phyloP scores from a whole-genome alignment of 2,329 filamentous ascomycete genomes.

The Drechslera avenae region DNA sequence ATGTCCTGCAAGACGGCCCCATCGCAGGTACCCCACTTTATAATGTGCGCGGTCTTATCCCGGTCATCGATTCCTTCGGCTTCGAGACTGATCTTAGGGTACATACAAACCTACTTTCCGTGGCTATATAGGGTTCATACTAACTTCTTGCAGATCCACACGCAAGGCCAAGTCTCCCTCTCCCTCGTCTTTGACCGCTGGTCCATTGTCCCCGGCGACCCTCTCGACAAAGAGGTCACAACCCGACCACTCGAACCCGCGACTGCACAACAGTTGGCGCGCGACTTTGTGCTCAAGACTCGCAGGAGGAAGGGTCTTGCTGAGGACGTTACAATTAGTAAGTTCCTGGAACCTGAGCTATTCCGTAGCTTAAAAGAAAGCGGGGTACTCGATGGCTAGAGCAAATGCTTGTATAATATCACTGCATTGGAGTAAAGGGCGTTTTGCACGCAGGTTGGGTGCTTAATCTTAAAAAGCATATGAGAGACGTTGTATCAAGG shows the following conservation, averaged over 20 bases:
- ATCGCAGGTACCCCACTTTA: slow-evolving; percentile 95
- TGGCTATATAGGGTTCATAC: neutral
- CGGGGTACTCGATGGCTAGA: slow-evolving; percentile 73
- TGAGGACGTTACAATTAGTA: slow-evolving; percentile 93
- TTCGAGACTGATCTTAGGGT: slow-evolving; percentile 91
- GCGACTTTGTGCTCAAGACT: slow-evolving; percentile 97
- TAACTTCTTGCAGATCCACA: slow-evolving; percentile 69
- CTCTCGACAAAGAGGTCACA: slow-evolving; percentile 84
- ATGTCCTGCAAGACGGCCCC: slow-evolving; percentile 91
- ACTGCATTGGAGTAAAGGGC: slow-evolving; percentile 17
- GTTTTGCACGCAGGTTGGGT: neutral
- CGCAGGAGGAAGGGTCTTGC: slow-evolving; percentile 89
- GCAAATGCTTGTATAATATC: slow-evolving; percentile 13
- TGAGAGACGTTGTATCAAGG: neutral
- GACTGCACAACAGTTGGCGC: slow-evolving; percentile 82
- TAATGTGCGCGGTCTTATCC: slow-evolving; percentile 85
- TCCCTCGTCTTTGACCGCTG: slow-evolving; percentile 94
- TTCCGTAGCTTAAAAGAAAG: slow-evolving; percentile 87
- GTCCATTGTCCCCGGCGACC: slow-evolving; percentile 94
- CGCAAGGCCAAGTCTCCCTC: slow-evolving; percentile 88
- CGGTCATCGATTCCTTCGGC: slow-evolving; percentile 95
- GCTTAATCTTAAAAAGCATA: slow-evolving; percentile 5
- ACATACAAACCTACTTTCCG: slow-evolving; percentile 12
- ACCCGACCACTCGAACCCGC: slow-evolving; percentile 86
- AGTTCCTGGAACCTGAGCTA: slow-evolving; percentile 94